phyloP scores from a whole-genome alignment of 768 basidiomycete genomes.

The Tephrocybe rancida region DNA sequence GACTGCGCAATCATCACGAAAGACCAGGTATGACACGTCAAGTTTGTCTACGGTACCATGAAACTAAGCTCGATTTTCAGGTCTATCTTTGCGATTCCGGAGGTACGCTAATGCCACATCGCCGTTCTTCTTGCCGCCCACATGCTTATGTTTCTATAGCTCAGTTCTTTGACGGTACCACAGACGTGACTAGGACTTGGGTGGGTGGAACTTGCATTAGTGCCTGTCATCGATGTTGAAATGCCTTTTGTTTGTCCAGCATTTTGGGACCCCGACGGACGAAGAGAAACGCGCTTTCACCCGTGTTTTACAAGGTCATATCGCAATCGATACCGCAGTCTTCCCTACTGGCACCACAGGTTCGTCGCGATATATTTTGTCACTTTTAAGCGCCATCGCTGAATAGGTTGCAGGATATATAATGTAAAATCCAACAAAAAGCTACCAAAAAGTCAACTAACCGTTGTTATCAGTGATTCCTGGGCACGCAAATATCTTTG shows the following conservation, averaged over 20 bases:
- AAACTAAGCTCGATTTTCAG: constrained; percentile 20
- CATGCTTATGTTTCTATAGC: constrained; percentile 7
- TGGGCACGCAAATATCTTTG: constrained; percentile 81
- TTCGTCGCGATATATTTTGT: constrained; percentile 23
- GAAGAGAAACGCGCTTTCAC: constrained; percentile 91
- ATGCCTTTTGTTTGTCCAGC: constrained; percentile 41
- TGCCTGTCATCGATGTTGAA: constrained; percentile 20
- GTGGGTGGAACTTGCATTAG: too few relatives aligned
- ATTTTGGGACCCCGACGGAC: constrained; percentile 83
- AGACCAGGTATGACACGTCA: constrained; percentile 56
- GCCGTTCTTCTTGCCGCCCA: too few relatives aligned
- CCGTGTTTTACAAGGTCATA: constrained; percentile 88
- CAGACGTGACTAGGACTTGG: constrained; percentile 91
- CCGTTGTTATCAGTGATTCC: constrained; percentile 58
- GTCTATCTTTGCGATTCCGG: constrained; percentile 78
- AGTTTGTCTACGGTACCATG: background rate
- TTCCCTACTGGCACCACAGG: constrained; percentile 86
- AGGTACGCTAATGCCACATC: constrained; percentile 39
- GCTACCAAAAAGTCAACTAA: background rate
- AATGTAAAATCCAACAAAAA: constrained; percentile 38
- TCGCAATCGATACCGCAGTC: constrained; percentile 82
- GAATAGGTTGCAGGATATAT: constrained; percentile 44
- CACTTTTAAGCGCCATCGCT: background rate
- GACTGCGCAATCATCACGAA: constrained; percentile 75
- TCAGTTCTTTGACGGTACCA: constrained; percentile 77